Base-by-base conservation (phyloP, 2,329 filamentous ascomycete species). In the Dactylella cylindrospora region DNA sequence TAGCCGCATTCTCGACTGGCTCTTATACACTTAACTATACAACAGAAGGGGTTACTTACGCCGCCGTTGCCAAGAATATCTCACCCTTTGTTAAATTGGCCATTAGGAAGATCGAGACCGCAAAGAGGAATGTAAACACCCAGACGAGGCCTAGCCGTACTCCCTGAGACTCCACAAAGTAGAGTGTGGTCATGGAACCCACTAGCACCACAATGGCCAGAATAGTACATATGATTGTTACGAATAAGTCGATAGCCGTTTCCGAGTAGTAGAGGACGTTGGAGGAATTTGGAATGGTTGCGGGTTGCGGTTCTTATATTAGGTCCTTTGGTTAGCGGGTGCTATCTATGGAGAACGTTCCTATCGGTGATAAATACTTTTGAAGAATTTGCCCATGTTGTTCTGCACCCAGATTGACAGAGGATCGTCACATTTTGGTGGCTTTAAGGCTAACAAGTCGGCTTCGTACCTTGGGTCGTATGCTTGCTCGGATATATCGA, bases 11-110 rank as follows among this genome's bases (percentile, higher is more conserved):
- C n/a, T 7, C 32, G 6, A 15, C 7, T n/a, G 32, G 7, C 50
- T 59, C 13, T 10, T 10, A 35, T 23, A 8, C 9, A 33, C 3
- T 8, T 17, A 61, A 35, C 19, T 46, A 61, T 4, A 57, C 43
- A n/a, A 64, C 19, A 19, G 51, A 59, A 1, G 64, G 52, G 20
- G 52, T 52, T 36, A 68, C 69, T 65, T 65, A 71, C 66, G 70
- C 68, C 41, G 69, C 70, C 2, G 69, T 70, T 10, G 66, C 67
- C 8, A 68, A 66, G 29, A 71, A 69, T 15, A 71, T 67, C 65
- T 71, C 69, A 17, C 68, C 68, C 35, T 70, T 65, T 32, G 66
- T 66, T 8, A 69, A 66, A 25, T 68, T 69, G 3, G 68, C 70
- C 43, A 67, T 66, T 1, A 70, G 36, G 41, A 67, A 66, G 22